phyloP scores from a whole-genome alignment of 2,329 filamentous ascomycete species.

The Fusarium armeniacum region DNA sequence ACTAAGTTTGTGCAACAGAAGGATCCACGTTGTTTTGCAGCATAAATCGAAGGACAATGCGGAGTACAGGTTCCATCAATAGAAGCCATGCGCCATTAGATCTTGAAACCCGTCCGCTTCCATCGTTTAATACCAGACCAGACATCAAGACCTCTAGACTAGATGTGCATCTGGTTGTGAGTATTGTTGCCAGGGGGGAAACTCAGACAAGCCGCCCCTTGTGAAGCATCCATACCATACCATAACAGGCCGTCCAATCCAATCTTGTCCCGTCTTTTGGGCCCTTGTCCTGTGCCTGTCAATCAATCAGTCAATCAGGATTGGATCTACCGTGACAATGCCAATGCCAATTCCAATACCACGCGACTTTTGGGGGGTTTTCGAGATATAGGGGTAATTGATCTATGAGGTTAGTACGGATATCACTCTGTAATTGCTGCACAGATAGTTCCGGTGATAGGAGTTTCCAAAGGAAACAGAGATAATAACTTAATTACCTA shows the following conservation, averaged over 20 bases:
- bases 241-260: conserved; percentile 14
- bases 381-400: conserved; percentile 23
- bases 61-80: conserved; percentile 24
- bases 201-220: conserved; percentile 19
- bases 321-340: conserved; percentile 35
- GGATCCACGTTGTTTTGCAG: not conserved
- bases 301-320: conserved; percentile 25
- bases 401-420: not conserved
- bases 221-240: conserved; percentile 1
- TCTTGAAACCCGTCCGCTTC: conserved; percentile 5
- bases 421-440: conserved; percentile 13
- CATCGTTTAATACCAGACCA: conserved; percentile 7
- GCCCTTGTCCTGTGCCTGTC: conserved; percentile 5
- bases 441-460: conserved; percentile 13
- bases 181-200: conserved; percentile 11
- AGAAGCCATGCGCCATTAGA: not conserved
- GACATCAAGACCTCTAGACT: not conserved
- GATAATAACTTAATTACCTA: not conserved
- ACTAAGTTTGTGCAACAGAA: not conserved
- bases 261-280: conserved; percentile 24
- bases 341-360: conserved; percentile 20
- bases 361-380: conserved; percentile 22
- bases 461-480: conserved; percentile 1
- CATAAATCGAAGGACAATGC: not conserved
- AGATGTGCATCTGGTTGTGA: not conserved